A percentile compares a stretch with the other conserved stretches of the same genome.
Conservation (phyloP, 176 grass and related monocot genomes). For the Oryza glaberrima region DNA sequence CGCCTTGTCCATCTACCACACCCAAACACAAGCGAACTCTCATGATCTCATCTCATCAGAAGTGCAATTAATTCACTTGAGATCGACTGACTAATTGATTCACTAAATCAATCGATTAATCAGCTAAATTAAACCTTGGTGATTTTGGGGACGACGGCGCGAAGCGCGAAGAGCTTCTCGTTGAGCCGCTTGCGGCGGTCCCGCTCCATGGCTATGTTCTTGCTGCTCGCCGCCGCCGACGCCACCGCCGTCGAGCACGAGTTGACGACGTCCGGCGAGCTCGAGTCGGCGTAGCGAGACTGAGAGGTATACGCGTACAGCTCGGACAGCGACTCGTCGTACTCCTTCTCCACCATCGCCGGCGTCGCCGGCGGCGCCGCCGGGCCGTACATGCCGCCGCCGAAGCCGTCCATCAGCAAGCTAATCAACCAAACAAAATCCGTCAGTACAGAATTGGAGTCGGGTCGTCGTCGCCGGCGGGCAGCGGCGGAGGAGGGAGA, state of each 20-base stretch:
- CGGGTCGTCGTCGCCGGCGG: no score
- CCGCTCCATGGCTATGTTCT: constrained; percentile 51
- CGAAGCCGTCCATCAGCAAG: not conserved
- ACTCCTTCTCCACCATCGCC: not conserved
- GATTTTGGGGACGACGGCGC: constrained; percentile 67
- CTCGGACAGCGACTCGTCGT: constrained; percentile 34
- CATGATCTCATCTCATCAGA: no score
- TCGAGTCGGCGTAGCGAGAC: constrained; percentile 34
- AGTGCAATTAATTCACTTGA: not conserved
- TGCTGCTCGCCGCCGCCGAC: constrained; percentile 25
- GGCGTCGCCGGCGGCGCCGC: not conserved
- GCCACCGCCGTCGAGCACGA: not conserved
- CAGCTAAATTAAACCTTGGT: constrained; percentile 45
- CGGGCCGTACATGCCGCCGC: constrained; percentile 23
- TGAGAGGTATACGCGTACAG: not conserved
- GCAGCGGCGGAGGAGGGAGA: no score
- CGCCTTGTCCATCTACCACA: constrained; percentile 66
- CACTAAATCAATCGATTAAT: not conserved
- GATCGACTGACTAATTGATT: not conserved
- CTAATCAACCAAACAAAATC: not conserved
- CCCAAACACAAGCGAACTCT: no score
- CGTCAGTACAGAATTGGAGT: not conserved
- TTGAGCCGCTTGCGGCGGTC: constrained; percentile 60
- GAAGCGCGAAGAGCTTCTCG: constrained; percentile 58
- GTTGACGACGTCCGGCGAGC: constrained; percentile 49